Evolutionary conservation across 805 yeast genomes (phyloP).

Genomic region (Lipomyces sp.): DNA sequence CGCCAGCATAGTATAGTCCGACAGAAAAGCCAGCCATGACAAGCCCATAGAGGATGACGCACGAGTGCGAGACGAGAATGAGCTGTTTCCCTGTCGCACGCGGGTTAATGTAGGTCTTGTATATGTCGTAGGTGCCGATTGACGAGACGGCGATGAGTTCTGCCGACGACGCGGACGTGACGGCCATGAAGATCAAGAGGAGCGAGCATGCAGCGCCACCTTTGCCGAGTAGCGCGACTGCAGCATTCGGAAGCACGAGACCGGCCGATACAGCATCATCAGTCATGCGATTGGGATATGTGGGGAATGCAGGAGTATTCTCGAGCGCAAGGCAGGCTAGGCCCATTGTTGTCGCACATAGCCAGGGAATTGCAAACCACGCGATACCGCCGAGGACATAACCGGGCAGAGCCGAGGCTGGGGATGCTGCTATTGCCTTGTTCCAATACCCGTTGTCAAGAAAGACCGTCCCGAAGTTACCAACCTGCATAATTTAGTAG

Average conservation of each 20-base stretch:
- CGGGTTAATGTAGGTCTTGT: conserved; percentile 76
- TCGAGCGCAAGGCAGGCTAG: conserved; percentile 58
- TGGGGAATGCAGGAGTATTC: conserved; percentile 70
- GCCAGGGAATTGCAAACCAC: conserved; percentile 53
- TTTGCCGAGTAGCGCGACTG: conserved; percentile 77
- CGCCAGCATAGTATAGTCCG: conserved; percentile 78
- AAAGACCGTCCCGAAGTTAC: conserved; percentile 47
- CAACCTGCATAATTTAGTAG: conserved; percentile 36
- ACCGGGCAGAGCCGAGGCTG: conserved; percentile 51
- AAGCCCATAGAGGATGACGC: conserved; percentile 61
- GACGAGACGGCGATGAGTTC: conserved; percentile 84
- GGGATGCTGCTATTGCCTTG: conserved; percentile 53
- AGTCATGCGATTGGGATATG: conserved; percentile 69
- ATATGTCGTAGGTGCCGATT: conserved; percentile 77
- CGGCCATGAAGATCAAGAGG: conserved; percentile 79
- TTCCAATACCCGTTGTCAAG: conserved; percentile 48
- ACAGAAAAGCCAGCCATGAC: conserved; percentile 78
- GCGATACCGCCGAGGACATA: conserved; percentile 55
- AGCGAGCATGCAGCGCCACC: conserved; percentile 84
- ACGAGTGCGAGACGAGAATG: conserved; percentile 64
- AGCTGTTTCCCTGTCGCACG: conserved; percentile 70
- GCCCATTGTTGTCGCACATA: conserved; percentile 46
- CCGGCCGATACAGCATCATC: conserved; percentile 75
- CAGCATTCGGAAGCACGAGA: conserved; percentile 64
- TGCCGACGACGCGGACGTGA: conserved; percentile 85